A percentile compares a stretch with the other conserved stretches of the same genome.
These are phyloP conservation scores for Gaultheria prostrata DNA, from an alignment of 148 eudicot species.

Conservation along the genomic window DNA sequence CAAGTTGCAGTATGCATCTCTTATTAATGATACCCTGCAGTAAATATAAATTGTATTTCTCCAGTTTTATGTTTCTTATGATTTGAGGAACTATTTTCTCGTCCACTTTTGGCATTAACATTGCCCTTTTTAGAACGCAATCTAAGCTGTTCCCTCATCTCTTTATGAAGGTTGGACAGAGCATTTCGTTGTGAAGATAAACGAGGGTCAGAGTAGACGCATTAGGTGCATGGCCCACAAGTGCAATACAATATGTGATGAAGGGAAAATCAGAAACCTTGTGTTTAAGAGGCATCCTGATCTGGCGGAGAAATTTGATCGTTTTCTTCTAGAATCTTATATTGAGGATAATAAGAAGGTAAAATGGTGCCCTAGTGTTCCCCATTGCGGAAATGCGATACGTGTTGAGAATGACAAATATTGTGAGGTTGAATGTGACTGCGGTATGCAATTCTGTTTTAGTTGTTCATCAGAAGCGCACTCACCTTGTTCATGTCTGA, in stretches of 20 bases:
- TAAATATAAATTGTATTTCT: neutral
- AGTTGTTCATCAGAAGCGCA: conserved; percentile 60
- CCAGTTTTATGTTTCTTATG: neutral
- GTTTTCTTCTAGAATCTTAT: conserved; percentile 70
- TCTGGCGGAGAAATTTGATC: conserved; percentile 65
- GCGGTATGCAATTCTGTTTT: conserved; percentile 76
- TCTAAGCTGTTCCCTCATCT: conserved; percentile 8
- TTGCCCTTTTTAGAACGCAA: neutral
- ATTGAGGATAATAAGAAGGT: conserved; percentile 76
- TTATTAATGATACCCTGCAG: neutral
- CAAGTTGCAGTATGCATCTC: neutral
- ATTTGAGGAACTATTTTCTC: neutral
- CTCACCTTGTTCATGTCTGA: conserved; percentile 83
- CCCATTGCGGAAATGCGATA: conserved; percentile 82
- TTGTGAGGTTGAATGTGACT: conserved; percentile 67
- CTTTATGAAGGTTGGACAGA: conserved; percentile 60
- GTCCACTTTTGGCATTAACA: no score
- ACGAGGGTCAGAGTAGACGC: conserved; percentile 70
- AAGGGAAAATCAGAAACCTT: conserved; percentile 47
- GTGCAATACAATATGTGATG: conserved; percentile 73
- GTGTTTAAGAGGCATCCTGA: conserved; percentile 45
- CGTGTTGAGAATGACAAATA: conserved; percentile 53
- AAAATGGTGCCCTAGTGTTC: conserved; percentile 77
- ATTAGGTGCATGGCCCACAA: conserved; percentile 73
- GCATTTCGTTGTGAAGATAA: conserved; percentile 67